Evolutionary conservation across 2,329 filamentous ascomycete species (phyloP), one percentile per base, ranked within the genome.

Genomic region (Sphaceloma murrayae): DNA sequence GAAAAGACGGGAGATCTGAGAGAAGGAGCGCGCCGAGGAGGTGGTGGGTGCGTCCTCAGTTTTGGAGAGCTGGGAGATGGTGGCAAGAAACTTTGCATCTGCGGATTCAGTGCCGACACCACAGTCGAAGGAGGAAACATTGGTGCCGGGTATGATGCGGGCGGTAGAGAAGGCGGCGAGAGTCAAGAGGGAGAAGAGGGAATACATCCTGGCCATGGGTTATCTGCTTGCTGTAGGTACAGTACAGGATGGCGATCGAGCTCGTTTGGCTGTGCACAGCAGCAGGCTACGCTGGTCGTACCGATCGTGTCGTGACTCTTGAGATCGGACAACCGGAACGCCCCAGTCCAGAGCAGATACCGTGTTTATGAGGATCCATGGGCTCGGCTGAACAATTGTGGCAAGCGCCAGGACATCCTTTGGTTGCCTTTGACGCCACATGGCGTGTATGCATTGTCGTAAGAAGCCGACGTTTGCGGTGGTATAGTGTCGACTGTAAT

Each of bases 51-150:
- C 49, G 56, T 14, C 40, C 18, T 54, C 50, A 14, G 50, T 47
- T 32, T 52, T 54, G 19, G 49, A 39, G 49, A 63, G 59, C 16
- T 68, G 58, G 13, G 53, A 49, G 48, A 67, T 54, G 10, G 62
- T 61, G 10, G 58, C 43, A 34, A 67, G 56, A 54, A 66, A 67
- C 48, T 66, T 54, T 4, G 57, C 51, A 4, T 61, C 59, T 24
- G 61, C 65, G 45, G 61, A 54, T 11, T 51, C 49, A 16, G 55
- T 54, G 43, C 60, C 52, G 36, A 63, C 65, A 46, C 62, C 63
- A 53, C 67, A 69, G 53, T 67, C 64, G 51, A 69, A 68, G 47
- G 60, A 59, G 33, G 51, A 49, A 24, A 49, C 45, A 22, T 54
- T 52, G 36, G 48, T 40, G 22, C 36, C 36, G 13, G 36, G 36